Base-by-base conservation (phyloP, 805 yeast genomes). In the Lipomyces sp. region DNA sequence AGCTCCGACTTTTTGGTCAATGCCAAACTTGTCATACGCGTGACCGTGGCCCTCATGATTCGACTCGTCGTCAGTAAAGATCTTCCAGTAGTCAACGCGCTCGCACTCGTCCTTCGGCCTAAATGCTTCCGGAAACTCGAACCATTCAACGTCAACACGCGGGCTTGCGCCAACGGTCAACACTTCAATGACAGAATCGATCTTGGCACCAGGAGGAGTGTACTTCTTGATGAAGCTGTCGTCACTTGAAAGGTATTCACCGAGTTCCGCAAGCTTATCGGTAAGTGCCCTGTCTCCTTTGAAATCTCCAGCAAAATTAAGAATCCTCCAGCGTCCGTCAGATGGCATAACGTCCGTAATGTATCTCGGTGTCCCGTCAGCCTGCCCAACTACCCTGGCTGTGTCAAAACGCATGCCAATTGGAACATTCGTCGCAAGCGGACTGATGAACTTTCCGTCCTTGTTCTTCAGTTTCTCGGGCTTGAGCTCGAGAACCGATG, bases 271-370 rank as follows among this genome's bases (percentile, higher is more conserved):
- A 35, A 46, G 18, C 18, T 35, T 39, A 4, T 2, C 38, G 5
- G 45, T 39, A 10, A 46, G 24, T 5, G 21, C 36, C 23, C 26
- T 4, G 26, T 33, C 45, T 16, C 34, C 48, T 56, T 39, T 47
- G 37, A 63, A 49, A 44, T 64, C 66, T 29, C 69, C 69, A 18
- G 61, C 43, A 52, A 66, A 66, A 36, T 59, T 55, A 24, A 66
- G 39, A n/a, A 66, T 57, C 37, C 70, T 57, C 63, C 64, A 66
- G 36, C 69, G 61, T 18, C 70, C 70, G 47, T 66, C 69, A 21
- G 68, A 63, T 8, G 53, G 58, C 41, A 64, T 40, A 29, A 61
- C 43, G 34, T 65, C 68, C 13, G 47, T 62, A 8, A 66, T 37
- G 32, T 63, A 57, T 26, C 33, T 32, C 21, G 68, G 66, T 47